Evolutionary conservation across 1,284 basidiomycete species (phyloP).

Genomic region (Schizophyllum amplum): DNA sequence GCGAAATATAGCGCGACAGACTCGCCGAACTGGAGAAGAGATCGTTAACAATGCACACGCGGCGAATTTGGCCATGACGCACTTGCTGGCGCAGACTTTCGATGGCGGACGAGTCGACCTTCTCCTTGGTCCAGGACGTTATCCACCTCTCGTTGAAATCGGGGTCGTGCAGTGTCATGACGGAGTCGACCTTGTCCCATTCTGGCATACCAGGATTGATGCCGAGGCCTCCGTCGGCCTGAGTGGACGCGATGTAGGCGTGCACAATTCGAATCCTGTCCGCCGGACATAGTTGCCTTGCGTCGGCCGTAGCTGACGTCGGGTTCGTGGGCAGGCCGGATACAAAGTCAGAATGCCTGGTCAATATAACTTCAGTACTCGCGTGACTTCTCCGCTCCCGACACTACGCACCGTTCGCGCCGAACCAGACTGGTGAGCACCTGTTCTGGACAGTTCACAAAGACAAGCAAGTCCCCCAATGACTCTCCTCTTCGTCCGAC

Average conservation of each 20-base stretch:
- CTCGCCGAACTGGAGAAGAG: conserved; percentile 69
- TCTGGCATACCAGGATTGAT: conserved; percentile 61
- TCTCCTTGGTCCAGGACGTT: conserved; percentile 52
- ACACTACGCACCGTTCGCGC: conserved; percentile 59
- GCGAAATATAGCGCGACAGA: conserved; percentile 87
- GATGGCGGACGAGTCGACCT: conserved; percentile 51
- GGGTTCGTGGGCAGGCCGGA: conserved; percentile 51
- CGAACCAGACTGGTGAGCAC: conserved; percentile 61
- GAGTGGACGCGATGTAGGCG: conserved; percentile 63
- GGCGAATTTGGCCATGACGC: conserved; percentile 9
- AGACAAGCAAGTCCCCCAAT: conserved; percentile 72
- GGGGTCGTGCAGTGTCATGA: conserved; percentile 80
- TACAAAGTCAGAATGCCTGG: conserved; percentile 55
- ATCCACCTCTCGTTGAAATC: conserved; percentile 73
- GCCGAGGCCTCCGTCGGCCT: conserved; percentile 70
- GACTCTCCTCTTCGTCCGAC: conserved; percentile 68
- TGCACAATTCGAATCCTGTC: conserved; percentile 79
- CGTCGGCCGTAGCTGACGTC: conserved; percentile 31
- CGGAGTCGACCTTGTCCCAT: conserved; percentile 74
- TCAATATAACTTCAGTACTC: conserved; percentile 1
- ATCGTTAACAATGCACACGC: background rate
- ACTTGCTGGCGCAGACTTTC: conserved; percentile 57
- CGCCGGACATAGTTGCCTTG: conserved; percentile 48
- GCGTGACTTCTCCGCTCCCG: conserved; percentile 10
- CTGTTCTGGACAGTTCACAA: conserved; percentile 64